Evolutionary conservation across 495 filamentous ascomycete genomes (phyloP), one percentile per base, ranked within the genome.

Genomic region (Chaetomium cochliodes): DNA sequence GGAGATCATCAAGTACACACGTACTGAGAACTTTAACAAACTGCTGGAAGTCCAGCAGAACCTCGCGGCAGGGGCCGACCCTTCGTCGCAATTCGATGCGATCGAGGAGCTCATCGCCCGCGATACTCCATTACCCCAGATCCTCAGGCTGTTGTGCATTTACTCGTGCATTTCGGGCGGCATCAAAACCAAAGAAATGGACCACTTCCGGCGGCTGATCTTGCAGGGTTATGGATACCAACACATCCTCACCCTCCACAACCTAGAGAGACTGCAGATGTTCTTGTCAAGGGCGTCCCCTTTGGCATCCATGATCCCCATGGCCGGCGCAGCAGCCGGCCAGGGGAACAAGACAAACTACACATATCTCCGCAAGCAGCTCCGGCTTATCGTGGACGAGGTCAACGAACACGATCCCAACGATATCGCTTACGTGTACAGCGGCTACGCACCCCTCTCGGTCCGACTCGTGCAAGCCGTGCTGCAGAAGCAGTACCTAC

Each of bases 361-460:
- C 80, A 86, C 85, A 26, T 90, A 90, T 71, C 80, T 97, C 15
- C 89, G 96, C 39, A 92, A 92, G 73, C 85, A 86, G 65, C 86
- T 99, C 28, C 85, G 88, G 26, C 85, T 99, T 55, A 93, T 97
- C 66, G 89, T 97, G 59, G 93, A 98, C 74, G 96, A 99, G 74
- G 93, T 98, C 63, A 93, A 96, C 72, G 96, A 98, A 74, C 87
- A 93, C 52, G 91, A 96, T n/a, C 96, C 96, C 11, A 88, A 93
- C 68, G 96, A 99, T 65, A 90, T 98, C 65, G 91, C 96, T 12
- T 99, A 98, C 72, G 93, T 96, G 41, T 99, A 97, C 80, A 93
- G 90, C 67, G 96, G 96, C 52, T 98, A 97, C 73, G 96, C 96
- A 7, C 94, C 96, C 3, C 84, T 99, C 25, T 96, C 90, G 62